Base-by-base conservation (phyloP, 495 filamentous ascomycete species). In the Evernia prunastri region DNA sequence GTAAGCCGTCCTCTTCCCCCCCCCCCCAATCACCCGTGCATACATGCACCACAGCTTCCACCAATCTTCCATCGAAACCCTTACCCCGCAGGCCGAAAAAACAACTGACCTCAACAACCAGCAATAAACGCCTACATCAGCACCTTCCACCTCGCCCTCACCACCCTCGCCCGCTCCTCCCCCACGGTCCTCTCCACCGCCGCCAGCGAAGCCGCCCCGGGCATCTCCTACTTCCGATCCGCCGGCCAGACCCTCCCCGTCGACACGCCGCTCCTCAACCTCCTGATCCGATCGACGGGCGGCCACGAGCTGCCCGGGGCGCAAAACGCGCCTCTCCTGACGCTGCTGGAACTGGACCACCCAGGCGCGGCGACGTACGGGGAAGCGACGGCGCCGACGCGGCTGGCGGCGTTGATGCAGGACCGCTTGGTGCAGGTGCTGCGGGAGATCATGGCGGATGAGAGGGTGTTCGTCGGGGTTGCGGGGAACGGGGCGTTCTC, bases 61-160 rank as follows among this genome's bases (percentile, higher is more conserved):
- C n/a, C n/a, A n/a, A n/a, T n/a, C n/a, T n/a, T n/a, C n/a, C n/a
- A n/a, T n/a, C n/a, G n/a, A n/a, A n/a, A n/a, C n/a, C n/a, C n/a
- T 10, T 29, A 27, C 11, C 47, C 47, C 25, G 10, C 43, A 0
- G 11, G 12, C 13, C 49, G 40, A 4, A 4, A 3, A 0, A 20
- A 20, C 1, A 20, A 43, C 17, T 43, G 18, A 43, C 40, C 40
- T 43, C 17, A 2, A 15, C 18, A 43, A 2, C 2, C 12, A 53
- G 49, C 49, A 29, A 31, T 53, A 53, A 54, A 33, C 51, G 51
- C 51, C 51, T 54, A 54, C 27, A 4, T 54, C 51, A 33, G 27
- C 51, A 54, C 29, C 51, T 20, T 54, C 51, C 29, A 54, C 29
- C 27, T 0, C 25, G 13, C 49, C 49, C 49, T 53, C 49, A 4